These are phyloP conservation scores for Botrytis elliptica DNA, from an alignment of 2,329 filamentous ascomycete genomes.

Conservation along the genomic window DNA sequence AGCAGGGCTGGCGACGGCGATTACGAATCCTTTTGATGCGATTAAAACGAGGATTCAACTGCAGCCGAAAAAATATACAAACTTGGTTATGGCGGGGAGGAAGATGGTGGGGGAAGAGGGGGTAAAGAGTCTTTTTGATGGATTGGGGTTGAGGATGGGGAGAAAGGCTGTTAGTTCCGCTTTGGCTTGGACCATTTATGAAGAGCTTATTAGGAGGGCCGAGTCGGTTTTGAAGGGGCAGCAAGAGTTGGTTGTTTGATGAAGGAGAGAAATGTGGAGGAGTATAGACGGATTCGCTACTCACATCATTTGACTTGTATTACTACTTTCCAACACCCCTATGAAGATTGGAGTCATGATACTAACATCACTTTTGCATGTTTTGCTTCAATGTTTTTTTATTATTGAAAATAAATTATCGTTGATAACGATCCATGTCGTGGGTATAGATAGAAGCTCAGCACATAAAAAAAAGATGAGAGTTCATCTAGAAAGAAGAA, in stretches of 20 bases:
- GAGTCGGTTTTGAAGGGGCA: constrained; percentile 37
- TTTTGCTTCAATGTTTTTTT: not conserved
- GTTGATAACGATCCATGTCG: not conserved
- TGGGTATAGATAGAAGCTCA: constrained; percentile 16
- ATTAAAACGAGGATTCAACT: constrained; percentile 94
- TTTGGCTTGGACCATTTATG: constrained; percentile 96
- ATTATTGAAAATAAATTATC: not conserved
- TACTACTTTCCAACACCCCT: not conserved
- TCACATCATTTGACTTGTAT: not conserved
- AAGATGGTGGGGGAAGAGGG: constrained; percentile 84
- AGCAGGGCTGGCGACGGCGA: constrained; percentile 76
- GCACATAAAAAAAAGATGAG: constrained; percentile 4
- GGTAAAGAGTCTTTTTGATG: constrained; percentile 76
- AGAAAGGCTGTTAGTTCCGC: constrained; percentile 91
- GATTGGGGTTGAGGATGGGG: constrained; percentile 80
- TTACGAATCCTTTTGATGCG: constrained; percentile 96
- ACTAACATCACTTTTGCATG: not conserved
- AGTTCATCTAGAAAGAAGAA: constrained; percentile 4
- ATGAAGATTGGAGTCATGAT: not conserved
- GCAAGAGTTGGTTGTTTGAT: constrained; percentile 10
- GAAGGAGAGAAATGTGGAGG: no score
- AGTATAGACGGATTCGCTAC: not conserved
- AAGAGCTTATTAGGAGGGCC: constrained; percentile 80
- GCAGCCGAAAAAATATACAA: constrained; percentile 77
- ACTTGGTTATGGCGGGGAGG: constrained; percentile 73